Percentiles rank a stretch among this genome's conserved stretches.
phyloP scores from a whole-genome alignment of 1,284 basidiomycete species.

The Phellopilus nigrolimitatus region DNA sequence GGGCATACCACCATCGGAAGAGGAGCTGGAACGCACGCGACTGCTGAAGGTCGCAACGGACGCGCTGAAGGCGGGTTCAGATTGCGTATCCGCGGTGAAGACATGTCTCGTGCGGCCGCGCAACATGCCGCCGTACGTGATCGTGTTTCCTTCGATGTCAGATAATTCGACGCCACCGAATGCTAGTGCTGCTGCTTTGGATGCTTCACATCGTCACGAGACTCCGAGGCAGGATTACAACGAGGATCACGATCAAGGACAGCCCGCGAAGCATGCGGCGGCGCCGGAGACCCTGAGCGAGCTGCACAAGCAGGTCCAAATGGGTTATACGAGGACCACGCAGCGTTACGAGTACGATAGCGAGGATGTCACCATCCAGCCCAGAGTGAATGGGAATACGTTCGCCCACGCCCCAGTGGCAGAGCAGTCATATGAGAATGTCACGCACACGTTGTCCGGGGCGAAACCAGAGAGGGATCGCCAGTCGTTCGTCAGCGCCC shows the following conservation, averaged over 20 bases:
- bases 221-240: slow-evolving; percentile 21
- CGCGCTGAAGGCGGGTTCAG: slow-evolving; percentile 83
- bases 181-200: slow-evolving; percentile 14
- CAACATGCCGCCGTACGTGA: slow-evolving; percentile 57
- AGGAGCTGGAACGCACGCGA: slow-evolving; percentile 78
- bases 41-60: slow-evolving; percentile 81
- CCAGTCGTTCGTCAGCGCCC: slow-evolving; percentile 9
- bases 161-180: slow-evolving; percentile 34
- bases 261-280: slow-evolving; percentile 5
- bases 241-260: not conserved
- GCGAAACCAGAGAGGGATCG: slow-evolving; percentile 6
- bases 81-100: slow-evolving; percentile 82
- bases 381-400: not conserved
- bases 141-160: slow-evolving; percentile 50
- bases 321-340: slow-evolving; percentile 12
- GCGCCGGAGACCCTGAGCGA: slow-evolving; percentile 12
- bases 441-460: not conserved
- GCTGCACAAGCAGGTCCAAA: slow-evolving; percentile 18
- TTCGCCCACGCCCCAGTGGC: not conserved
- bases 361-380: slow-evolving; percentile 30
- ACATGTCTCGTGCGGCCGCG: slow-evolving; percentile 63
- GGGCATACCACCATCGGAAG: slow-evolving; percentile 43
- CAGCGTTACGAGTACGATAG: slow-evolving; percentile 22
- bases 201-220: too few relatives aligned
- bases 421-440: slow-evolving; percentile 5